Evolutionary conservation across 352 stramenopile species (phyloP), one percentile per base, ranked within the genome.

Genomic region (Pythium apleroticum): DNA sequence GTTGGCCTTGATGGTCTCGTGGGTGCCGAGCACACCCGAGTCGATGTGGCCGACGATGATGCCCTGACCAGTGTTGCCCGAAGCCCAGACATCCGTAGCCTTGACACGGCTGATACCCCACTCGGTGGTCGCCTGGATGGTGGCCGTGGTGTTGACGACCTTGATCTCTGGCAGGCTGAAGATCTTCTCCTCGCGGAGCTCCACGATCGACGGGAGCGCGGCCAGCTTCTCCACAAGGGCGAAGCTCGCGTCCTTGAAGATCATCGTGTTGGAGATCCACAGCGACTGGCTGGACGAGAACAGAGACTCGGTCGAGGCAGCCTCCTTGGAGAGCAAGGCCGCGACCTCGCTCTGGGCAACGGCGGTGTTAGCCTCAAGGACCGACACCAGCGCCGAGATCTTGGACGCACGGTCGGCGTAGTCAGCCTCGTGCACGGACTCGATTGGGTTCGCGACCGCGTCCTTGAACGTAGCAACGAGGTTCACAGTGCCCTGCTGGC

Each of bases 11-110:
- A 74, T 39, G 19, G 55, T 35, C 9, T 63, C 35, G 46, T 74
- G 67, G 12, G 62, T 57, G 55, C 50, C 62, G 8, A 63, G 67
- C 19, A 71, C 67, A 35, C 67, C 67, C 20, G 67, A 67, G 52
- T 74, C 67, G 33, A 74, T 74, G 52, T 56, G 69, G 24, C 48
- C 55, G 35, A 74, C 52, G n/a, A 64, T 45, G 57, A 74, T 31
- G 35, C 64, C 64, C 19, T 53, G 30, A 22, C 62, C 67, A n/a
- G 33, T 63, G 20, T 56, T 58, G 19, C 67, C 67, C 17, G 28
- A 10, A 12, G 31, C 25, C 67, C 67, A 74, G 14, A 68, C 41
- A 15, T 66, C 39, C 8, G 41, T 20, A 6, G 41, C 41, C 19
- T 22, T 20, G 41, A 49, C 20, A 3, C 41, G 41, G 8, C 20